Base-by-base conservation (phyloP, 2,329 filamentous ascomycete species). In the Alternaria brassicae region DNA sequence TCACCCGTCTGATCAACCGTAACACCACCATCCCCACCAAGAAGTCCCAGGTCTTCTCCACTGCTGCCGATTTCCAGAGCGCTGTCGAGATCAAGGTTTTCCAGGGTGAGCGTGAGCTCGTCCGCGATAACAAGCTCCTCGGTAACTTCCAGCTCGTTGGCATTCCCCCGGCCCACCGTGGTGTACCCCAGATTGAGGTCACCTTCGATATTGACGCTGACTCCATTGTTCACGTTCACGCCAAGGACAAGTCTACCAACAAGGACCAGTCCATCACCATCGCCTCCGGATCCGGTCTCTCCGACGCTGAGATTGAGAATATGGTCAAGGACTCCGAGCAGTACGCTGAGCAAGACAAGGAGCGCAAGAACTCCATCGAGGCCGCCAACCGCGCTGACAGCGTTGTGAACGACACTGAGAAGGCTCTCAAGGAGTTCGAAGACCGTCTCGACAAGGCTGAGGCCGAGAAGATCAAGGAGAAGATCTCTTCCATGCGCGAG, bases 191-290 rank as follows among this genome's bases (percentile, higher is more conserved):
- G 81, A 86, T 98, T 58, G 94, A 98, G 86, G 94, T 98, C 73
- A 97, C 94, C 76, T 98, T 98, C 82, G 94, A 98, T 82, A 97
- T 98, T 79, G 94, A 98, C 74, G 94, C 94, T 75, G 93, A 98
- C 81, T 96, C 93, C 17, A 97, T 98, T 73, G 93, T 98, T 73
- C 93, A 97, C 85, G 94, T 98, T 66, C 91, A 95, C 81, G 94
- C 94, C 81, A 97, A 96, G 87, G 94, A 98, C 85, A 97, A 98
- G 90, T 94, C 93, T 72, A 98, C 93, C 83, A 92, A 92, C 89
- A 98, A 97, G 89, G 94, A 98, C 79, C 94, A 99, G 86, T 97
- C 93, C 64, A 98, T 99, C 84, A 98, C 94, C 79, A 97, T 99
- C 80, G 93, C 94, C 56, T 97, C 93, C 60, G 95, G 94, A 80